phyloP scores from a whole-genome alignment of 345 rosid genomes.

The Gossypium ekmanianum region DNA sequence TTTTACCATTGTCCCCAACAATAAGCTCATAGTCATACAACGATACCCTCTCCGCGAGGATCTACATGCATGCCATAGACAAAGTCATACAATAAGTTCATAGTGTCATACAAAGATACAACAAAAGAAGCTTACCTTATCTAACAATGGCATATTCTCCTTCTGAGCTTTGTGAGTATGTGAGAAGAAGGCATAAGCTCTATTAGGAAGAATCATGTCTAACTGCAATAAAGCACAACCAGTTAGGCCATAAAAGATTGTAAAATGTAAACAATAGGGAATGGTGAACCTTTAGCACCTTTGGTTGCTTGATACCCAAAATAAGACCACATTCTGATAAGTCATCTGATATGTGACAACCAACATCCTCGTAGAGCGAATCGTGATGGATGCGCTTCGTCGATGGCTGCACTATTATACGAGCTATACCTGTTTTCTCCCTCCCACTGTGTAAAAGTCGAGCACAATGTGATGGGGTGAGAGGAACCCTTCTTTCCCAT shows the following conservation, averaged over 20 bases:
- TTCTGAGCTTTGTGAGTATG: slow-evolving; percentile 89
- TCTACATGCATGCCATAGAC: slow-evolving; percentile 32
- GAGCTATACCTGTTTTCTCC: slow-evolving; percentile 65
- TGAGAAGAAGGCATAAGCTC: slow-evolving; percentile 90
- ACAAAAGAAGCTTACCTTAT: slow-evolving; percentile 42
- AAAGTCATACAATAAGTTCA: slow-evolving; percentile 2
- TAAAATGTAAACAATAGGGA: not conserved
- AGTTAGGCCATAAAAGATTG: not conserved
- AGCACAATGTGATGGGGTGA: slow-evolving; percentile 89
- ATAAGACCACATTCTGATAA: slow-evolving; percentile 85
- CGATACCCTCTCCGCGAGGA: slow-evolving; percentile 64
- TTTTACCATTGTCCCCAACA: slow-evolving; percentile 62
- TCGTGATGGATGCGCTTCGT: slow-evolving; percentile 87
- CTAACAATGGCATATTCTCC: slow-evolving; percentile 79
- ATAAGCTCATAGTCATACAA: slow-evolving; percentile 87
- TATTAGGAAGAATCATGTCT: slow-evolving; percentile 69
- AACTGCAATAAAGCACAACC: slow-evolving; percentile 36
- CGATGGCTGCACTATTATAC: slow-evolving; percentile 85
- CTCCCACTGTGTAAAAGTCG: slow-evolving; percentile 67
- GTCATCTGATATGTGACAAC: slow-evolving; percentile 81
- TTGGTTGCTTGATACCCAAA: slow-evolving; percentile 78
- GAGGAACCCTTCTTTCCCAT: slow-evolving; percentile 92
- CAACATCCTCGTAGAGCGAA: slow-evolving; percentile 70
- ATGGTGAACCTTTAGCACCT: slow-evolving; percentile 33
- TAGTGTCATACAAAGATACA: not conserved